A percentile compares a stretch with the other conserved stretches of the same genome.
phyloP scores from a whole-genome alignment of 352 stramenopile genomes.

The Phytopythium kandeliae region DNA sequence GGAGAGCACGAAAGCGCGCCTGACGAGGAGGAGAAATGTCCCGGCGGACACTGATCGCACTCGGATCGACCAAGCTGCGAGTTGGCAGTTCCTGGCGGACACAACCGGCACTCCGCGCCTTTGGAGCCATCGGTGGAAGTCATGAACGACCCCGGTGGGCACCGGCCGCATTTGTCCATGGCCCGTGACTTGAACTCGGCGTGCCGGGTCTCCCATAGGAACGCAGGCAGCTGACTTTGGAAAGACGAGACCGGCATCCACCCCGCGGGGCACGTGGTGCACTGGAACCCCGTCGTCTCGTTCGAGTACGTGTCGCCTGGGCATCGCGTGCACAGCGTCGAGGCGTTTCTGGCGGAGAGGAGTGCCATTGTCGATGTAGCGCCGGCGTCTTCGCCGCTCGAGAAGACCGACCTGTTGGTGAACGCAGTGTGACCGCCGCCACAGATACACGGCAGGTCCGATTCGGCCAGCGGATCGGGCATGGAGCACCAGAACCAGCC shows the following conservation, averaged over 20 bases:
- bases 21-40: constrained; percentile 1
- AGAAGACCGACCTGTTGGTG: neutral
- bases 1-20: constrained; percentile 17
- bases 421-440: constrained; percentile 14
- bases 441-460: constrained; percentile 25
- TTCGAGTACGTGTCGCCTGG: constrained; percentile 37
- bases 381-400: neutral
- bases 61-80: neutral
- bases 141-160: constrained; percentile 13
- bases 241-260: constrained; percentile 6
- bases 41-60: constrained; percentile 1
- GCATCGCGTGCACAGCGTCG: constrained; percentile 26
- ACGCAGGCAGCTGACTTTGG: constrained; percentile 2
- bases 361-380: neutral
- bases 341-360: constrained; percentile 10
- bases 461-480: constrained; percentile 4
- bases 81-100: constrained; percentile 5
- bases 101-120: neutral
- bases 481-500: neutral
- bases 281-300: constrained; percentile 32
- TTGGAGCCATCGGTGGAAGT: neutral
- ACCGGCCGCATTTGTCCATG: constrained; percentile 4
- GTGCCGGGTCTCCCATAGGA: constrained; percentile 2
- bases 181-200: constrained; percentile 7
- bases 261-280: constrained; percentile 27